phyloP scores from a whole-genome alignment of 2,329 filamentous ascomycete species.

The Alternaria triticina region DNA sequence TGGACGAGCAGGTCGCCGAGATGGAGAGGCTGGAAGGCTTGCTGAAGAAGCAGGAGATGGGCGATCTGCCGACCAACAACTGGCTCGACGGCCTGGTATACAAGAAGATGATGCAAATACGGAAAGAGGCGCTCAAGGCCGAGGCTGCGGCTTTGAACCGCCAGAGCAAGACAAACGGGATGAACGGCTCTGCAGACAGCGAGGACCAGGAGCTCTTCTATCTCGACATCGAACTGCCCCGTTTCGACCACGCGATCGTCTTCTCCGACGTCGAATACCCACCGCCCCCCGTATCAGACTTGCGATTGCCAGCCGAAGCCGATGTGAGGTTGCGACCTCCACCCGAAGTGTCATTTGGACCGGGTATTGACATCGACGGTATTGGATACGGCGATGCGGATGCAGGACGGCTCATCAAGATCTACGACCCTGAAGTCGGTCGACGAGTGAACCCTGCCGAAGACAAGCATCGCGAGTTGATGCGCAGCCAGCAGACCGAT shows the following conservation, averaged over 20 bases:
- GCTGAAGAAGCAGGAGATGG: slow-evolving; percentile 98
- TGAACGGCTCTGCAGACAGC: slow-evolving; percentile 32
- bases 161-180: slow-evolving; percentile 23
- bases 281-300: slow-evolving; percentile 78
- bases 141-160: slow-evolving; percentile 48
- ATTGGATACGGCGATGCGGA: slow-evolving; percentile 59
- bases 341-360: slow-evolving; percentile 87
- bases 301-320: slow-evolving; percentile 67
- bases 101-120: slow-evolving; percentile 78
- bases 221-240: slow-evolving; percentile 87
- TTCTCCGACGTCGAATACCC: slow-evolving; percentile 95
- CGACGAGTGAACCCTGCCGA: slow-evolving; percentile 92
- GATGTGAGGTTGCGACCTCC: slow-evolving; percentile 78
- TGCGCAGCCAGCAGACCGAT: slow-evolving; percentile 91
- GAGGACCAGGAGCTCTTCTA: slow-evolving; percentile 71
- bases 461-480: slow-evolving; percentile 88
- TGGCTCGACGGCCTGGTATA: slow-evolving; percentile 98
- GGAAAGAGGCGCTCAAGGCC: slow-evolving; percentile 49
- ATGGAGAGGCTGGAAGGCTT: slow-evolving; percentile 86
- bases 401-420: slow-evolving; percentile 72
- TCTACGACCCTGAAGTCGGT: slow-evolving; percentile 93
- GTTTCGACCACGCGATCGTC: slow-evolving; percentile 94
- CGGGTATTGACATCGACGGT: slow-evolving; percentile 78
- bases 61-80: slow-evolving; percentile 88
- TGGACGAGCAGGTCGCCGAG: slow-evolving; percentile 78